A percentile compares a stretch with the other conserved stretches of the same genome.
Conservation (phyloP, 148 eudicot species). For the Chenopodium quinoa region DNA sequence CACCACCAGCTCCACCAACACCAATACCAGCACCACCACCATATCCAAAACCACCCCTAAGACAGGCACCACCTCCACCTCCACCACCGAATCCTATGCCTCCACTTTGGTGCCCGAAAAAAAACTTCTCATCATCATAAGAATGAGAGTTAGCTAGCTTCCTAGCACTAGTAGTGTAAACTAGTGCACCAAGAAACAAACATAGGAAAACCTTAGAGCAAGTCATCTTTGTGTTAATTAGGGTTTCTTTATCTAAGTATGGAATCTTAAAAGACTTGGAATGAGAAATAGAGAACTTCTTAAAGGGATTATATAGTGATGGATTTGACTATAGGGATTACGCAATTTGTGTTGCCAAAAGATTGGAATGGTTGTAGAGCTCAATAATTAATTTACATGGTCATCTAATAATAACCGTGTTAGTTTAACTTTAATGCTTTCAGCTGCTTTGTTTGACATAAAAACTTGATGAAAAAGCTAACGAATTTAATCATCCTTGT, state of each 20-base stretch:
- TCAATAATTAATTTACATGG: slow-evolving; percentile 10
- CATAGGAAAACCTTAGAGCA: slow-evolving; percentile 22
- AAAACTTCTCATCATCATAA: slow-evolving; percentile 21
- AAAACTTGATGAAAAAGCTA: slow-evolving; percentile 15
- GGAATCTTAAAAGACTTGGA: slow-evolving; percentile 16
- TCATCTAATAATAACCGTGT: slow-evolving; percentile 24
- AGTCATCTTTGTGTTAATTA: slow-evolving; percentile 5
- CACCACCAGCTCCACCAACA: background rate
- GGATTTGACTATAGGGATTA: background rate
- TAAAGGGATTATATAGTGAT: slow-evolving; percentile 23
- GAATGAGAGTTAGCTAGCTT: background rate
- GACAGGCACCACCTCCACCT: slow-evolving; percentile 17
- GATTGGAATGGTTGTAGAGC: slow-evolving; percentile 15
- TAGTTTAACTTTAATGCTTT: slow-evolving; percentile 17
- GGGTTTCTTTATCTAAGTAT: background rate
- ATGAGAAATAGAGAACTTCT: slow-evolving; percentile 19
- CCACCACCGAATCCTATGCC: slow-evolving; percentile 24
- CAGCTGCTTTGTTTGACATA: slow-evolving; percentile 23
- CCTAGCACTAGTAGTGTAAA: slow-evolving; percentile 28
- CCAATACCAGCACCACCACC: slow-evolving; percentile 20
- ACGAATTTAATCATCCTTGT: background rate
- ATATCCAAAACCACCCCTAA: slow-evolving; percentile 10
- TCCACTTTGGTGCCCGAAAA: slow-evolving; percentile 13
- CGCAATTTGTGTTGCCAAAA: background rate
- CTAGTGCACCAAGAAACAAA: slow-evolving; percentile 30